phyloP scores from a whole-genome alignment of 2,329 filamentous ascomycete genomes.

The Dothistroma pini region DNA sequence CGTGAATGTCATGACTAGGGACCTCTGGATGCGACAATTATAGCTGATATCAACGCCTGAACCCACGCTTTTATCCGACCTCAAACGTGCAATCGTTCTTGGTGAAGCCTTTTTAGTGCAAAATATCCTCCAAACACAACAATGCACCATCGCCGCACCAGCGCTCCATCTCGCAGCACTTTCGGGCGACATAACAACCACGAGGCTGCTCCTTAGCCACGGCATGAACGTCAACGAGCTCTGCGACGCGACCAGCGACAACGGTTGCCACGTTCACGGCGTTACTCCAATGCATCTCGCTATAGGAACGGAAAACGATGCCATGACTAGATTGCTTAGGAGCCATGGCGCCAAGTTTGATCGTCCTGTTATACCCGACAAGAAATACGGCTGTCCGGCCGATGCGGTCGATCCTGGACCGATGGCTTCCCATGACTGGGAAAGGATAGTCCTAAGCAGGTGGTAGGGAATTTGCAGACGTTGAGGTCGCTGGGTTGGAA shows the following conservation, averaged over 20 bases:
- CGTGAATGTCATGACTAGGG: conserved; percentile 4
- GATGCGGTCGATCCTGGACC: conserved; percentile 10
- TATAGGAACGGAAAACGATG: conserved; percentile 7
- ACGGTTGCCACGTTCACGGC: conserved; percentile 2
- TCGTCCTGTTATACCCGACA: neutral
- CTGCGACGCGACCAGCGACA: conserved; percentile 5
- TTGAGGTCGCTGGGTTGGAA: conserved; percentile 8
- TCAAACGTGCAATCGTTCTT: conserved; percentile 8
- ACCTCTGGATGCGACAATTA: conserved; percentile 4
- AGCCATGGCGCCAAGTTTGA: neutral
- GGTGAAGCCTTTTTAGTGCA: conserved; percentile 2
- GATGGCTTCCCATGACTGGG: conserved; percentile 8
- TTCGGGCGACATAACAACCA: conserved; percentile 7
- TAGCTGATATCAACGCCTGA: neutral
- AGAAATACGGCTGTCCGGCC: conserved; percentile 7
- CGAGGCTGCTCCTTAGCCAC: conserved; percentile 3
- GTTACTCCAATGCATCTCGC: conserved; percentile 14
- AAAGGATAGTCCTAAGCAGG: conserved; percentile 5
- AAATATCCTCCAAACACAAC: conserved; percentile 3
- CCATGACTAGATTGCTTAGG: conserved; percentile 8
- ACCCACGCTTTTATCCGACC: neutral
- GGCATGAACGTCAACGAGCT: neutral
- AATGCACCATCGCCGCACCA: neutral
- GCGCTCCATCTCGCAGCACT: conserved; percentile 12
- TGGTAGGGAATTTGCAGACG: neutral